phyloP scores from a whole-genome alignment of 108 stramenopile species.

The Fragilaria crotonensis region DNA sequence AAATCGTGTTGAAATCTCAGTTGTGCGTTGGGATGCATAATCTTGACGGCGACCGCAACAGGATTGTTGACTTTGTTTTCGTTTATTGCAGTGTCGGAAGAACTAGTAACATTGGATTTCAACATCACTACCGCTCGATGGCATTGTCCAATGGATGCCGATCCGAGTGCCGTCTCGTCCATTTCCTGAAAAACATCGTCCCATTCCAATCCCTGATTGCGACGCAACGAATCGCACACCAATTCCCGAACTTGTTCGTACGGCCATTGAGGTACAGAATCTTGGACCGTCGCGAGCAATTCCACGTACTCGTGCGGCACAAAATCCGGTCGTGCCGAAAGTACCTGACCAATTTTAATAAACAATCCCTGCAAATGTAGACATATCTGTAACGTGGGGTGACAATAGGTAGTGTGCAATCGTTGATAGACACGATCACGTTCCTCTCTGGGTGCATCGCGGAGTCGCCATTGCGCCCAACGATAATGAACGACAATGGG shows the following conservation, averaged over 20 bases:
- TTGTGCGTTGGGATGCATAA: conserved; percentile 64
- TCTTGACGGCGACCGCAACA: conserved; percentile 48
- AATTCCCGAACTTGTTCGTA: conserved; percentile 26
- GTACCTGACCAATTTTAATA: conserved; percentile 47
- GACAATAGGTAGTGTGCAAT: conserved; percentile 45
- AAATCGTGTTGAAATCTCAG: conserved; percentile 56
- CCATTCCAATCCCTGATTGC: conserved; percentile 17
- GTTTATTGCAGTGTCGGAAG: background rate
- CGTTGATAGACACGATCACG: conserved; percentile 37
- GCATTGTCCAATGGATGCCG: conserved; percentile 64
- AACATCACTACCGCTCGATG: conserved; percentile 51
- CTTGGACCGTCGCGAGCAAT: conserved; percentile 44
- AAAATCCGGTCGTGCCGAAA: conserved; percentile 63
- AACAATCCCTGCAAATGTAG: conserved; percentile 53
- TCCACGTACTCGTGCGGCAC: conserved; percentile 57
- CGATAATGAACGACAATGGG: conserved; percentile 68
- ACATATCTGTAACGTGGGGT: conserved; percentile 31
- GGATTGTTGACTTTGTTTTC: background rate
- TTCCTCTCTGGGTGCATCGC: conserved; percentile 14
- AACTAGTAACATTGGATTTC: conserved; percentile 1
- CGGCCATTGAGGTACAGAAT: conserved; percentile 54
- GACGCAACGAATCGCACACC: conserved; percentile 27
- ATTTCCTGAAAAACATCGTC: conserved; percentile 64
- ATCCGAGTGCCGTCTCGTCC: conserved; percentile 48
- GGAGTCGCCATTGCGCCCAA: conserved; percentile 54